Evolutionary conservation across 1,139 yeast species (phyloP), one percentile per base, ranked within the genome.

Genomic region (Lodderomyces metapsilosis): DNA sequence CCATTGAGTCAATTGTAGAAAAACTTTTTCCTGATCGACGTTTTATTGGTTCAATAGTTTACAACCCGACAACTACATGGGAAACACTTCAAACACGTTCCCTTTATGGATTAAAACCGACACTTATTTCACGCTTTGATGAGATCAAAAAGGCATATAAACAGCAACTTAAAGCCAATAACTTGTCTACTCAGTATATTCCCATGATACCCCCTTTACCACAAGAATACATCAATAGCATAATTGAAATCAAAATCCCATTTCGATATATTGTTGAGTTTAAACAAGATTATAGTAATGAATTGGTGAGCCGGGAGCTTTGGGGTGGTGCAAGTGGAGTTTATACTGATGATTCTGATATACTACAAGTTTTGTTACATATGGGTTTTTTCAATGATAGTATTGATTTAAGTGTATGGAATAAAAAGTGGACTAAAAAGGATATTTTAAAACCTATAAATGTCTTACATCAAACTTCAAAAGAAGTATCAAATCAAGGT

Each of bases 331-430:
- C 84, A 40, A 56, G 68, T 25, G 76, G 75, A 1, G 70, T 92
- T 2, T 92, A 91, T 61, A 87, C 97, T 1, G 98, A 92, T 60
- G 98, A 92, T 61, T 85, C 95, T 1, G 96, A 92, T 58, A 66
- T 91, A 3, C 74, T 92, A 34, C 73, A 87, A 2, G 85, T 83
- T 0, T 64, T 91, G 45, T 76, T 80, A 47, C 98, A 92, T 55
- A 64, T 78, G 47, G 97, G 96, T 0, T 68, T 83, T 21, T 70
- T 87, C 45, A 49, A 51, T 32, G 33, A 20, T 15, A 43, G 37
- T 10, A 38, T 64, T 5, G 65, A 68, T 43, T 57, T 71, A 42
- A 48, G 45, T 18, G 68, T 68, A 10, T 63, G 73, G 57, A 71
- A 71, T 47, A 12, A 34, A 11, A 31, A n/a, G 5, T 69, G 74